Evolutionary conservation across 2,329 filamentous ascomycete genomes (phyloP).

Genomic region (Gnomoniopsis smithogilvyi): DNA sequence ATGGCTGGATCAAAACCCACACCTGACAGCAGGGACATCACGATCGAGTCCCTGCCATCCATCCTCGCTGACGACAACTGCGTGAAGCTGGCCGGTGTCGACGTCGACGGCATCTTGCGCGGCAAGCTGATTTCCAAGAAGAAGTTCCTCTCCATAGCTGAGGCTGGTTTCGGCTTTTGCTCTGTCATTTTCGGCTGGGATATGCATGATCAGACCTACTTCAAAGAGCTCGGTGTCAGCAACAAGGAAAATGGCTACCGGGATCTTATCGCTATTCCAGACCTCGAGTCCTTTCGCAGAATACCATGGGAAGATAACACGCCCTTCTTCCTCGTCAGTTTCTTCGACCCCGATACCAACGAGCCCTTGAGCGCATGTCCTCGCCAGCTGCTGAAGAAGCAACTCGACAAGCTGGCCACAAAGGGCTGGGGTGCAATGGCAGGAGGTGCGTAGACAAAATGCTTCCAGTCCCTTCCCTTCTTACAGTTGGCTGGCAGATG

Average conservation of each 20-base stretch:
- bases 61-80: conserved; percentile 69
- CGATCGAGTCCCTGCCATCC: conserved; percentile 60
- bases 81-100: conserved; percentile 84
- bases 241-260: conserved; percentile 89
- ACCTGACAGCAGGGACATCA: conserved; percentile 37
- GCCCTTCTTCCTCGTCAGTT: conserved; percentile 81
- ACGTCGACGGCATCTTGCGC: conserved; percentile 82
- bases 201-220: conserved; percentile 92
- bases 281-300: conserved; percentile 72
- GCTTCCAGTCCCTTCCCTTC: neutral
- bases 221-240: conserved; percentile 78
- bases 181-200: conserved; percentile 96
- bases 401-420: conserved; percentile 63
- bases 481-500: neutral
- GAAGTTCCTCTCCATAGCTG: conserved; percentile 84
- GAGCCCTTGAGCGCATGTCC: conserved; percentile 75
- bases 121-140: conserved; percentile 91
- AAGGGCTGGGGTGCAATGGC: conserved; percentile 82
- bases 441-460: conserved; percentile 61
- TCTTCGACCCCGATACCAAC: conserved; percentile 75
- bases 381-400: conserved; percentile 67
- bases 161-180: conserved; percentile 86
- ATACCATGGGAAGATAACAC: conserved; percentile 90
- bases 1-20: conserved; percentile 26
- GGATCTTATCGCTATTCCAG: conserved; percentile 78